Conservation (phyloP, 1,284 basidiomycete species). For the Sanguinoderma infundibulare region DNA sequence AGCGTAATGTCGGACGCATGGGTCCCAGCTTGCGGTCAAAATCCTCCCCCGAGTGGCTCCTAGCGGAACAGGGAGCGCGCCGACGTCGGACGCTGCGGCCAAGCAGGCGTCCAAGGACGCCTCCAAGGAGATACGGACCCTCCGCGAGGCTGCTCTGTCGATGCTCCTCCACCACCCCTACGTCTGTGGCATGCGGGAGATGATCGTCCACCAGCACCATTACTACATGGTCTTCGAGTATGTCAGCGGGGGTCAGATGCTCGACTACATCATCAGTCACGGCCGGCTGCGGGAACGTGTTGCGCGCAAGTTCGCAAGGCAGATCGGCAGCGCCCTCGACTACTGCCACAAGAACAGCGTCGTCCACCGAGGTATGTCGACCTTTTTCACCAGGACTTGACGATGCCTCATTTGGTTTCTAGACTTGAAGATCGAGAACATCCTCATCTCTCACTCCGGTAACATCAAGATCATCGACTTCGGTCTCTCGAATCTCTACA, state of each 20-base stretch:
- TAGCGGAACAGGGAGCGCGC: slow-evolving; percentile 47
- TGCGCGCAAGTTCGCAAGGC: slow-evolving; percentile 95
- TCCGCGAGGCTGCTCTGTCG: slow-evolving; percentile 93
- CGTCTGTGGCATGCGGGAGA: slow-evolving; percentile 99
- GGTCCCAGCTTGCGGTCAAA: slow-evolving; percentile 89
- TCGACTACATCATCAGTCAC: slow-evolving; percentile 99
- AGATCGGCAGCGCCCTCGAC: slow-evolving; percentile 94
- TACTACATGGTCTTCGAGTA: slow-evolving; percentile 99
- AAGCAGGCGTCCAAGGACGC: slow-evolving; percentile 90
- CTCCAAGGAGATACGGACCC: slow-evolving; percentile 94
- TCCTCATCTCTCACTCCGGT: slow-evolving; percentile 96
- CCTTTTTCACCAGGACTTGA: not conserved
- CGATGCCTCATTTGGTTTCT: not conserved
- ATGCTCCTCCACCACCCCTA: slow-evolving; percentile 98
- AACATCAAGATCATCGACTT: slow-evolving; percentile 99
- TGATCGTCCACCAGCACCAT: slow-evolving; percentile 94
- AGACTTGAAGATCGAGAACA: slow-evolving; percentile 99
- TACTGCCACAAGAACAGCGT: slow-evolving; percentile 98
- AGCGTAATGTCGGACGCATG: slow-evolving; percentile 6
- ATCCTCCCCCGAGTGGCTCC: slow-evolving; percentile 89
- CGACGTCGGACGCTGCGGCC: slow-evolving; percentile 62
- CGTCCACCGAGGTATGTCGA: slow-evolving; percentile 81
- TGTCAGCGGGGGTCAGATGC: slow-evolving; percentile 98
- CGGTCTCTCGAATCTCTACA: slow-evolving; percentile 96
- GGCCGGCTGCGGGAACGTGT: slow-evolving; percentile 95